Evolutionary conservation across 176 grass and related monocot species (phyloP).

Genomic region (Bonia amplexicaulis): DNA sequence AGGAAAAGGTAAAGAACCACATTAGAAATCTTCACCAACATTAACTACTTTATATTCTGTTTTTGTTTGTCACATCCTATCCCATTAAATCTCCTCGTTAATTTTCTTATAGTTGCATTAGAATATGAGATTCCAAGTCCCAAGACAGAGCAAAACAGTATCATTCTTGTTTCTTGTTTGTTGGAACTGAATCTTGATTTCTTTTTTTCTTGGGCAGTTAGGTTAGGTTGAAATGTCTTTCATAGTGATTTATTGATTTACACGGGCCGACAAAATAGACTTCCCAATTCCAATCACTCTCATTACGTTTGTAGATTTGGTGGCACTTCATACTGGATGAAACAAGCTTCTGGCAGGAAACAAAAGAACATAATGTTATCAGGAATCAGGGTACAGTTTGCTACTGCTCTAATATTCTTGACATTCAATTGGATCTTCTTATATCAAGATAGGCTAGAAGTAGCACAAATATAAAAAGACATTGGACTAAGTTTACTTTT

Average conservation of each 20-base stretch:
- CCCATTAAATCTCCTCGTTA: not conserved
- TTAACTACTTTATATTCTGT: not conserved
- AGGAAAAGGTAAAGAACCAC: not conserved
- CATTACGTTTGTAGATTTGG: not conserved
- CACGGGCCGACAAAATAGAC: not conserved
- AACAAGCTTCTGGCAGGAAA: not conserved
- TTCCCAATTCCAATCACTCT: not conserved
- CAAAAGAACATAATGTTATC: not conserved
- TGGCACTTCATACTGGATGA: not conserved
- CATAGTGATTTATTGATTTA: not conserved
- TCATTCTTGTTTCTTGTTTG: slow-evolving; percentile 7
- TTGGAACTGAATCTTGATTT: slow-evolving; percentile 21
- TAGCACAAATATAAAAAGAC: not conserved
- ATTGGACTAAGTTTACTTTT: not conserved
- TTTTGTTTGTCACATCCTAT: slow-evolving; percentile 4
- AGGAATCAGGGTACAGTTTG: not conserved
- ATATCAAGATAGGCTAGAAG: not conserved
- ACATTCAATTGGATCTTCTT: not conserved
- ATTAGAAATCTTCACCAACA: slow-evolving; percentile 18
- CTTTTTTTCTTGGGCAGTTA: not conserved
- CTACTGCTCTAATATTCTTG: not conserved
- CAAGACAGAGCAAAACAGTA: not conserved
- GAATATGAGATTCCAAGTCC: slow-evolving; percentile 22
- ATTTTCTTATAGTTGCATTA: not conserved
- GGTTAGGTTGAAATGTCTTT: slow-evolving; percentile 2